Conservation (phyloP, 352 stramenopile species). For the Pythium grandisporangium region DNA sequence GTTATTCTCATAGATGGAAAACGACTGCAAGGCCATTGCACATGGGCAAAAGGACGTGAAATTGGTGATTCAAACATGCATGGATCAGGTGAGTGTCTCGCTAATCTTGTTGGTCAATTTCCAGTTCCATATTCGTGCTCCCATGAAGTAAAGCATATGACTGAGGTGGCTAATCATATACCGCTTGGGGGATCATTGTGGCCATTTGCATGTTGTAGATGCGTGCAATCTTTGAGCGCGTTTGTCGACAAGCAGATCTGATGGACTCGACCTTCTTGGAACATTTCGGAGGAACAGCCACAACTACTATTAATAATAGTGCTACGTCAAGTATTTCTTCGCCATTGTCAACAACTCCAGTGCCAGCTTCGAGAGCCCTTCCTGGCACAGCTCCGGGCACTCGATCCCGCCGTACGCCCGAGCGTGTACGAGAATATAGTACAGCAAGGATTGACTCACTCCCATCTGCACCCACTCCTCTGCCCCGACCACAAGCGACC, state of each 20-base stretch:
- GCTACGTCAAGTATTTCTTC: too few relatives aligned
- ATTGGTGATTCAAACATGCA: conserved; percentile 71
- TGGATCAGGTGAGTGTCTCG: conserved; percentile 89
- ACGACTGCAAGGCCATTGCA: conserved; percentile 85
- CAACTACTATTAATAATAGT: too few relatives aligned
- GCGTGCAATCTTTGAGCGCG: conserved; percentile 62
- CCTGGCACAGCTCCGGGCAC: too few relatives aligned
- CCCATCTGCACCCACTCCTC: too few relatives aligned
- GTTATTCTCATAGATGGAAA: conserved; percentile 77
- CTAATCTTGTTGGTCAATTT: too few relatives aligned
- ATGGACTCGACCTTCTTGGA: conserved; percentile 90
- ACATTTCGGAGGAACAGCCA: too few relatives aligned
- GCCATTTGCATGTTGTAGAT: conserved; percentile 29
- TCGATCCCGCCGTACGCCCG: conserved; percentile 17
- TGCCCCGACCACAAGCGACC: too few relatives aligned
- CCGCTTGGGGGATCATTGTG: neutral
- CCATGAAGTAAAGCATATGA: too few relatives aligned
- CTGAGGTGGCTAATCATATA: neutral
- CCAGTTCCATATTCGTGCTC: neutral
- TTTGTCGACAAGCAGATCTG: conserved; percentile 72
- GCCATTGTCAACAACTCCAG: too few relatives aligned
- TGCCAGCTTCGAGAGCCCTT: too few relatives aligned
- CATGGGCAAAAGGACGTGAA: conserved; percentile 66
- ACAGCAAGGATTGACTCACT: too few relatives aligned
- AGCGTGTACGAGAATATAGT: conserved; percentile 3